Base-by-base conservation (phyloP, 495 filamentous ascomycete species). In the Aspergillus bridgeri region DNA sequence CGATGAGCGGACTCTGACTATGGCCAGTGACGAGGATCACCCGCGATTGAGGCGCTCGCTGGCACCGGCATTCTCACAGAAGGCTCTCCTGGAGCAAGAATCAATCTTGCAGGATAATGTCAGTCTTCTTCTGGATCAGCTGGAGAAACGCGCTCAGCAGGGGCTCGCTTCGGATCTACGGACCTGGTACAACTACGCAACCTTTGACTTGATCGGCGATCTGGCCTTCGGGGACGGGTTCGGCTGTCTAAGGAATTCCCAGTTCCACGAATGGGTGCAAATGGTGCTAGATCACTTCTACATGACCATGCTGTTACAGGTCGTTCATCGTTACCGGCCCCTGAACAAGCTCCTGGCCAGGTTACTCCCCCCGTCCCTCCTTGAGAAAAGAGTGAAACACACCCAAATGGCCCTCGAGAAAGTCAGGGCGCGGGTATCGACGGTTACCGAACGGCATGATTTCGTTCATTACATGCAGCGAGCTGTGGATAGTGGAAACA, bases 151-250 rank as follows among this genome's bases (percentile, higher is more conserved):
- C 46, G 57, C 61, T 1, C n/a, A n/a, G n/a, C n/a, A n/a, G n/a
- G n/a, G n/a, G n/a, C n/a, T n/a, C n/a, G 56, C 19, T 15, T 22
- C 57, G 24, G 57, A 63, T 57, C 22, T 63, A 13, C 52, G 46
- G 6, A 51, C 49, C 6, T 53, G 56, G 47, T 58, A 53, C 29
- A 60, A 61, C 42, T 47, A 59, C 23, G 47, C 46, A 0, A 44
- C 58, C 6, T 60, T 60, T 38, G 58, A 60, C 29, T 27, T 50
- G 23, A 50, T 50, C 6, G 48, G 48, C 3, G 48, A 50, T 17
- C 19, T 50, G 21, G 15, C 53, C 13, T 60, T 51, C 45, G 58
- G 58, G 0, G 11, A 51, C 21, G 33, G 45, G 7, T 60, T 56
- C 45, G 53, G 53, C 13, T 44, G 58, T 19, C 7, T 60, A 3